These are phyloP conservation scores for Macrolepiota dolichaula DNA, from an alignment of 768 basidiomycete species.

Conservation along the genomic window DNA sequence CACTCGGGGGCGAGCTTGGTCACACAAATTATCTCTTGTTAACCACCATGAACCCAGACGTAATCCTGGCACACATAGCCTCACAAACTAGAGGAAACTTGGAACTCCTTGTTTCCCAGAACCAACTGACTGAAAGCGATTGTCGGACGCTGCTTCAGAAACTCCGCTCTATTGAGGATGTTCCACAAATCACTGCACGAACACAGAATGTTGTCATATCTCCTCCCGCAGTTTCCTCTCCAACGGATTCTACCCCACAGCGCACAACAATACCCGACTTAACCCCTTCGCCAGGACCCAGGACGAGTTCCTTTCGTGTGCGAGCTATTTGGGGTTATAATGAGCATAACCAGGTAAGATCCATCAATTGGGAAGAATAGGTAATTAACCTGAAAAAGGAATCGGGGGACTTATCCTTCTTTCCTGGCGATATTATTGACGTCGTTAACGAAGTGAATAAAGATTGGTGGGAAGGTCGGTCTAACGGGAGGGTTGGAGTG, in stretches of 20 bases:
- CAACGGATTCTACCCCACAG: not conserved
- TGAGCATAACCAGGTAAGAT: constrained; percentile 46
- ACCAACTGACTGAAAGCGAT: constrained; percentile 43
- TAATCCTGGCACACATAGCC: constrained; percentile 43
- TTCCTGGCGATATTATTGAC: constrained; percentile 69
- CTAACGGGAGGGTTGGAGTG: constrained; percentile 59
- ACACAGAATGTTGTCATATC: not conserved
- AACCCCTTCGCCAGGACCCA: constrained; percentile 7
- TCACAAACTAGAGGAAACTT: constrained; percentile 54
- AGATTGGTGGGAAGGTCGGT: constrained; percentile 87
- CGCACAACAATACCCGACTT: not conserved
- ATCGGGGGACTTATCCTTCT: constrained; percentile 71
- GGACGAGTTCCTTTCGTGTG: constrained; percentile 31
- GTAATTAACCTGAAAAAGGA: constrained; percentile 39
- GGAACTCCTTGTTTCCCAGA: constrained; percentile 48
- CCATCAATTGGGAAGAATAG: not conserved
- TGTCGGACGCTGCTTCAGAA: constrained; percentile 42
- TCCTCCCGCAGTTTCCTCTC: not conserved
- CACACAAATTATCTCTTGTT: not conserved
- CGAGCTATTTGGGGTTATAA: constrained; percentile 67
- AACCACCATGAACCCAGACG: not conserved
- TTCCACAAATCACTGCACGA: not conserved
- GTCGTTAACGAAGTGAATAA: constrained; percentile 67
- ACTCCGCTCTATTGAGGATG: constrained; percentile 23
- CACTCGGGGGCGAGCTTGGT: not conserved